Evolutionary conservation across 371 early-diverging fungal species (phyloP).

Genomic region (Mortierella sp.): DNA sequence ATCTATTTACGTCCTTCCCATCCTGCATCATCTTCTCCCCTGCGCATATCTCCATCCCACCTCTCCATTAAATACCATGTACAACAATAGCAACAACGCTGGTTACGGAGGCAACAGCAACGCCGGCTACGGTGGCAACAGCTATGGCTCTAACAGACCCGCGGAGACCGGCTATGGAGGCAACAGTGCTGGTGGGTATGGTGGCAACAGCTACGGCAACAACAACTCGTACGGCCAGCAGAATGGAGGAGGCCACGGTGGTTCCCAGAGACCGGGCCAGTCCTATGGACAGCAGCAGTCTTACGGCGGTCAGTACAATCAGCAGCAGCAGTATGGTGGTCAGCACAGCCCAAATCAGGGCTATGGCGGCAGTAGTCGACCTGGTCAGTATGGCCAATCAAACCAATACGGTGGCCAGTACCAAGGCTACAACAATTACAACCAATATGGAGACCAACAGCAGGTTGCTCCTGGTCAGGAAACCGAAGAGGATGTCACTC

Average conservation of each 20-base stretch:
- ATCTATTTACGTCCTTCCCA: not conserved
- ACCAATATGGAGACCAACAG: slow-evolving; percentile 35
- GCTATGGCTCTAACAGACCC: slow-evolving; percentile 9
- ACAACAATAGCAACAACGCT: slow-evolving; percentile 15
- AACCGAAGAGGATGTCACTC: slow-evolving; percentile 70
- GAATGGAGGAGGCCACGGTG: slow-evolving; percentile 16
- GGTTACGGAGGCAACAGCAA: slow-evolving; percentile 22
- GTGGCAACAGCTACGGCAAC: not conserved
- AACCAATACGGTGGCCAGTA: slow-evolving; percentile 45
- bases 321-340: slow-evolving; percentile 28
- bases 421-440: slow-evolving; percentile 22
- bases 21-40: not conserved
- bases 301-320: slow-evolving; percentile 42
- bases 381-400: slow-evolving; percentile 23
- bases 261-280: slow-evolving; percentile 17
- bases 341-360: slow-evolving; percentile 12
- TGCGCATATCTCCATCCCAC: not conserved
- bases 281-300: slow-evolving; percentile 54
- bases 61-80: too few species aligned
- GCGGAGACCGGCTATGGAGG: slow-evolving; percentile 3
- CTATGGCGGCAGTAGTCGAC: slow-evolving; percentile 45
- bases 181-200: not conserved
- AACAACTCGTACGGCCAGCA: slow-evolving; percentile 5
- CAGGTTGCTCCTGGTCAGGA: slow-evolving; percentile 60
- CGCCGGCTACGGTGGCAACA: slow-evolving; percentile 36